Evolutionary conservation across 371 early-diverging fungal species (phyloP).

Genomic region (Dinochytrium kinnereticum): DNA sequence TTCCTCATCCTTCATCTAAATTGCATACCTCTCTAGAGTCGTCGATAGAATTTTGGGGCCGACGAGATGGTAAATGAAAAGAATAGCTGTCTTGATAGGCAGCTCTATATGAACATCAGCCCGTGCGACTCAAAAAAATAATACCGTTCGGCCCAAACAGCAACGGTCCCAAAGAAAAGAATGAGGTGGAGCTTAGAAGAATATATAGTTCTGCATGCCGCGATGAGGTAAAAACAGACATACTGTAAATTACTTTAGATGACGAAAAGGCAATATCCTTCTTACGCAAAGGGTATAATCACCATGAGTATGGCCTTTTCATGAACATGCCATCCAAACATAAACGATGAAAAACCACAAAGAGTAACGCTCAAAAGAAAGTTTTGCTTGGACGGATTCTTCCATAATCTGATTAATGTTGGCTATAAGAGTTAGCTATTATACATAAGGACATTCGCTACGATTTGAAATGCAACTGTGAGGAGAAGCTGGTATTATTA

Average conservation of each 20-base stretch:
- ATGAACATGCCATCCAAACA: slow-evolving; percentile 98
- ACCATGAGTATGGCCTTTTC: slow-evolving; percentile 94
- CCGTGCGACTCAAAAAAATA: neutral
- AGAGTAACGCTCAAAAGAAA: slow-evolving; percentile 78
- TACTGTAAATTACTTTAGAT: slow-evolving; percentile 35
- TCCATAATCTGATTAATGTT: slow-evolving; percentile 55
- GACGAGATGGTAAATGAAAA: slow-evolving; percentile 24
- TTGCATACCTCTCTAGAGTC: too few species aligned
- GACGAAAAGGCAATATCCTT: slow-evolving; percentile 28
- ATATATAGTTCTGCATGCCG: slow-evolving; percentile 57
- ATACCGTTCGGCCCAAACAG: slow-evolving; percentile 78
- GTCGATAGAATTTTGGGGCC: neutral
- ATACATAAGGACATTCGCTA: slow-evolving; percentile 32
- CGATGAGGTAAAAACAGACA: slow-evolving; percentile 27
- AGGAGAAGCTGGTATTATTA: slow-evolving; percentile 39
- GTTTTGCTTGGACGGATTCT: slow-evolving; percentile 66
- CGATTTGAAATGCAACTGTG: slow-evolving; percentile 77
- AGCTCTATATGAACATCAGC: slow-evolving; percentile 27
- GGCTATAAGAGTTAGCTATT: neutral
- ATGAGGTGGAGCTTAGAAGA: slow-evolving; percentile 74
- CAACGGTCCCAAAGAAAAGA: slow-evolving; percentile 83
- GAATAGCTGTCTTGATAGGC: slow-evolving; percentile 28
- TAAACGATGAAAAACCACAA: slow-evolving; percentile 85
- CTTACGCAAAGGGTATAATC: slow-evolving; percentile 77
- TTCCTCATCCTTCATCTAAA: too few species aligned